Base-by-base conservation (phyloP, 805 yeast genomes). In the Candida manassasensis region DNA sequence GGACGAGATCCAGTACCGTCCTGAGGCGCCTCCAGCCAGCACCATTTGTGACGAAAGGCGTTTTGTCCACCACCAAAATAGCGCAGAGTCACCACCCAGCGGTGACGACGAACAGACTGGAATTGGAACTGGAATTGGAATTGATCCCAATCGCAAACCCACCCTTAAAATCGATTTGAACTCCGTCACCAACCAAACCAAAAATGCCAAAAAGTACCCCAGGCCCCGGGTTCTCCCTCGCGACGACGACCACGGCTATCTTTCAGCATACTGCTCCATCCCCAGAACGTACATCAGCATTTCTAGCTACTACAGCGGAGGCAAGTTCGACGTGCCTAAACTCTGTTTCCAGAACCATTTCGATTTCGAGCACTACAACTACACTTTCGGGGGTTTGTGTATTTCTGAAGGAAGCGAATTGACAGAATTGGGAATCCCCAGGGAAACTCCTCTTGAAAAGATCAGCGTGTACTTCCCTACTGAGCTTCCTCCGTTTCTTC, bases 401-500 rank as follows among this genome's bases (percentile, higher is more conserved):
- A 39, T 45, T 3, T 41, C 48, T 15, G 47, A 45, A 11, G 27
- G 27, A 10, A 27, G 45, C 4, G 43, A 43, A 26, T 50, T 62
- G 19, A 44, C 44, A 17, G 38, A 41, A 11, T 38, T 59, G 21
- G 69, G 69, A 2, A 44, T 67, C 6, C 71, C 71, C 2, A 37
- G 28, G 1, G 46, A 54, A 29, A 53, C 56, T 1, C 57, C 55
- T 32, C 44, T 55, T 2, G 44, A 50, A 5, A 51, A 46, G 18
- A 55, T 67, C 9, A 62, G 69, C 3, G 63, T 66, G 2, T 52
- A 60, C 25, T 57, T 67, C 24, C 61, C 68, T 6, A 54, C 57
- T 26, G 61, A 58, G 10, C 42, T 63, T 27, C 73, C 73, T 2
- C 70, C 71, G 3, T 55, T 51, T 36, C 59, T 62, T 31, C 69